Evolutionary conservation across 2,329 filamentous ascomycete species (phyloP), one percentile per base, ranked within the genome.

Genomic region (Diaporthe citrichinensis): DNA sequence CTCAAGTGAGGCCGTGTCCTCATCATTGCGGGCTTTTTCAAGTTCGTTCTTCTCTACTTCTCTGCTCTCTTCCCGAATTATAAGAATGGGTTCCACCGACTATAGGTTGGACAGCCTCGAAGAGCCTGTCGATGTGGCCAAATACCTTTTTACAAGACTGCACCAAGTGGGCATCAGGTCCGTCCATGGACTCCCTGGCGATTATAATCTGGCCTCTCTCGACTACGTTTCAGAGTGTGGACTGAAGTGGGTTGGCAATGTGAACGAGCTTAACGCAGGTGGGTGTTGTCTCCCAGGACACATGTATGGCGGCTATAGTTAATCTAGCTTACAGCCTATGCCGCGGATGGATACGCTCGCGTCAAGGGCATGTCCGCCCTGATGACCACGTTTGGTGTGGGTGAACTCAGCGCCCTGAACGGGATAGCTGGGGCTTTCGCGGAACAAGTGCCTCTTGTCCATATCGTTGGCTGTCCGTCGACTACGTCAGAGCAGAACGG

Each of bases 281-380:
- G 80, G 83, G 87, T 81, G 46, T 23, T 31, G 62, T 53, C 36
- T 7, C 36, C n/a, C 28, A 14, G n/a, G n/a, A 28, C 5, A 3
- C 17, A 17, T 28, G 3, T 6, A 8, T 7, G 46, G 15, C 12
- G 20, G n/a, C 72, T 55, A 78, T 78, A 76, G 74, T 80, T 75
- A 65, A 55, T 51, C 51, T 69, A 20, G 36, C 44, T 34, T 61
- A 36, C 80, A 90, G 93, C 92, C 25, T 95, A 95, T 80, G 93
- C 94, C 39, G 93, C 94, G n/a, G 94, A 95, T 84, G 94, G 94
- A 34, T 95, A 95, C 81, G 93, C 93, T 74, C 90, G 94, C 77
- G 89, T 94, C 76, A 93, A 93, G 74, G 92, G 93, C 58, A 91
- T 95, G 46, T 89, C 89, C 6, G 93, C 93, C 41, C 84, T 95